phyloP scores from a whole-genome alignment of 2,329 filamentous ascomycete genomes.

The Orbilia oligospora region DNA sequence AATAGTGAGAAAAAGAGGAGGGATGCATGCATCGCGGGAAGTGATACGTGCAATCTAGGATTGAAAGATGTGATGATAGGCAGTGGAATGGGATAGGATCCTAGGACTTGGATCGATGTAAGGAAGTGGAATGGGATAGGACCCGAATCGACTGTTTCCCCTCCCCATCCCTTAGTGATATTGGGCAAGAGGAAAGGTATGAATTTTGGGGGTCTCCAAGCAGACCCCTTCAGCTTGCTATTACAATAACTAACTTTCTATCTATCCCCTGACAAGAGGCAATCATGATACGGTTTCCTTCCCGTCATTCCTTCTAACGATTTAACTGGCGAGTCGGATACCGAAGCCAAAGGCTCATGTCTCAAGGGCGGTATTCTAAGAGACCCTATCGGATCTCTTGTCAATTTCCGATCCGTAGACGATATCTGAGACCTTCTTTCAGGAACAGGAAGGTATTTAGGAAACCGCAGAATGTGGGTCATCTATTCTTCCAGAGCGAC shows the following conservation, averaged over 20 bases:
- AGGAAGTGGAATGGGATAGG: background rate
- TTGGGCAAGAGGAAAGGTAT: background rate
- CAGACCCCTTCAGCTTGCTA: background rate
- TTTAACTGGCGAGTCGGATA: background rate
- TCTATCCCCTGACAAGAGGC: background rate
- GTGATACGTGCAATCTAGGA: background rate
- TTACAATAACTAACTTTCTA: background rate
- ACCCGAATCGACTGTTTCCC: background rate
- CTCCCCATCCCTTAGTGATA: background rate
- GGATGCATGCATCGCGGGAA: background rate
- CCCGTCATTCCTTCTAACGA: background rate
- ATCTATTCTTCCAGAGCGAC: conserved; percentile 1
- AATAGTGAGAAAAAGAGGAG: background rate
- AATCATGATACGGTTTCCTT: conserved; percentile 4
- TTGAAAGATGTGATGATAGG: background rate
- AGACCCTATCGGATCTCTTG: conserved; percentile 8
- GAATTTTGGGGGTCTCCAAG: background rate
- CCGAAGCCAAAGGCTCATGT: background rate
- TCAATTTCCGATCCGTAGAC: conserved; percentile 9
- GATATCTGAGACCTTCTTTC: conserved; percentile 9
- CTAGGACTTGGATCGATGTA: too few relatives aligned
- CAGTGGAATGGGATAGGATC: background rate
- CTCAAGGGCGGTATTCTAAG: background rate
- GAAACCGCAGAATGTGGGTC: background rate
- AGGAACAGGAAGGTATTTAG: conserved; percentile 9